Evolutionary conservation across 2,329 filamentous ascomycete genomes (phyloP).

Genomic region (Elsinoe arachidis): DNA sequence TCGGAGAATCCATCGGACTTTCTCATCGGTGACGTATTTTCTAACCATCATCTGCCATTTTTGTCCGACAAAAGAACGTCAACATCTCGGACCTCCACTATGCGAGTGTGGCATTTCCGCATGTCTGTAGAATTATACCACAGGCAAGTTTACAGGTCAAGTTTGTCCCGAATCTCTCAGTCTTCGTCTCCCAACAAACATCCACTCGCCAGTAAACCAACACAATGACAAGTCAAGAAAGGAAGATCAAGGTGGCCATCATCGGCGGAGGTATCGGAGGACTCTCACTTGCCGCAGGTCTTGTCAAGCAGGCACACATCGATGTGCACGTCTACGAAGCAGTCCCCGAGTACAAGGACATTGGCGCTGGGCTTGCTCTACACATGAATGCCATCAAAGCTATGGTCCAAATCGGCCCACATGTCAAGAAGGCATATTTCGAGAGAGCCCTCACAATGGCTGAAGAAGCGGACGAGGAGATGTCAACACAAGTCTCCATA

Average conservation of each 20-base stretch:
- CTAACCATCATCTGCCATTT: not conserved
- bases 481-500: slow-evolving; percentile 28
- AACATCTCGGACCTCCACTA: slow-evolving; percentile 7
- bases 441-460: slow-evolving; percentile 40
- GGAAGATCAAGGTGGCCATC: slow-evolving; percentile 37
- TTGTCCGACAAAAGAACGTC: slow-evolving; percentile 1
- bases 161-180: not conserved
- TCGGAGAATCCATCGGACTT: slow-evolving; percentile 6
- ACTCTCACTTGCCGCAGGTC: slow-evolving; percentile 40
- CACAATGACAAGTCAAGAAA: slow-evolving; percentile 14
- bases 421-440: slow-evolving; percentile 40
- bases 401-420: slow-evolving; percentile 30
- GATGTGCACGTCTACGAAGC: slow-evolving; percentile 45
- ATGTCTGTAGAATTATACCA: not conserved
- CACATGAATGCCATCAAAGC: slow-evolving; percentile 48
- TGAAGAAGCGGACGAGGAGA: slow-evolving; percentile 28
- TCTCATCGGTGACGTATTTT: not conserved
- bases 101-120: not conserved
- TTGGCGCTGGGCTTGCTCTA: slow-evolving; percentile 42
- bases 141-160: not conserved
- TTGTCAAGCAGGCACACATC: slow-evolving; percentile 34
- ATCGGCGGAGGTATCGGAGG: slow-evolving; percentile 46
- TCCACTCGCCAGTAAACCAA: not conserved
- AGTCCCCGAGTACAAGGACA: slow-evolving; percentile 38
- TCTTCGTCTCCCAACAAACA: not conserved